Base-by-base conservation (phyloP, 305 asterid genomes). In the Andrographis paniculata region DNA sequence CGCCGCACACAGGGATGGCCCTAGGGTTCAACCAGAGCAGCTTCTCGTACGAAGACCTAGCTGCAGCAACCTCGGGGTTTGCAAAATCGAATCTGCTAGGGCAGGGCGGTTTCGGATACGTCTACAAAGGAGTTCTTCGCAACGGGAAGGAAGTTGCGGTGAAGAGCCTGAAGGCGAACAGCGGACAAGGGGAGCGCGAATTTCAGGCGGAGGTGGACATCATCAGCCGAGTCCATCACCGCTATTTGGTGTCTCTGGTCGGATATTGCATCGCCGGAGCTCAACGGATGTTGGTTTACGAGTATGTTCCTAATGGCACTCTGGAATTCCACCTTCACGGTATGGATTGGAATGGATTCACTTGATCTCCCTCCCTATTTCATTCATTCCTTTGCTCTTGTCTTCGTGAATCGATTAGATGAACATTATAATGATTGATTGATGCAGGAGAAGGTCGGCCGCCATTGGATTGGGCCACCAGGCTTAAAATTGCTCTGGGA, bases 131-230 rank as follows among this genome's bases (percentile, higher is more conserved):
- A 2, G 86, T 87, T 23, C 68, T 87, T 58, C 82, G 94, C 14
- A 80, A 79, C 64, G 97, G 97, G 18, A 84, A 77, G 58, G 92
- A 76, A 20, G 14, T 87, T 2, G 97, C 97, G 0, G 95, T 87
- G 2, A 87, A 87, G 59, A 80, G 94, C 64, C 67, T 87, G 45
- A 87, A 87, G 65, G 30, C 71, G 0, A 80, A 78, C 15, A 87
- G 97, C 50, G 97, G 97, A 49, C 97, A 87, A 55, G 97, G 97
- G 0, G 95, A 87, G 30, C 72, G 97, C 14, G 97, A 87, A 58
- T 87, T 87, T 28, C 97, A 84, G 64, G 95, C 97, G 6, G 97
- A 87, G 65, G 95, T 87, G n/a, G 97, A 87, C 20, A 84, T 81
- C 12, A 87, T 87, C 35, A 87, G 95, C 39, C 70, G 95, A 5